Evolutionary conservation across 1,139 yeast species (phyloP), one percentile per base, ranked within the genome.

Genomic region (Chernovozyma aurita): DNA sequence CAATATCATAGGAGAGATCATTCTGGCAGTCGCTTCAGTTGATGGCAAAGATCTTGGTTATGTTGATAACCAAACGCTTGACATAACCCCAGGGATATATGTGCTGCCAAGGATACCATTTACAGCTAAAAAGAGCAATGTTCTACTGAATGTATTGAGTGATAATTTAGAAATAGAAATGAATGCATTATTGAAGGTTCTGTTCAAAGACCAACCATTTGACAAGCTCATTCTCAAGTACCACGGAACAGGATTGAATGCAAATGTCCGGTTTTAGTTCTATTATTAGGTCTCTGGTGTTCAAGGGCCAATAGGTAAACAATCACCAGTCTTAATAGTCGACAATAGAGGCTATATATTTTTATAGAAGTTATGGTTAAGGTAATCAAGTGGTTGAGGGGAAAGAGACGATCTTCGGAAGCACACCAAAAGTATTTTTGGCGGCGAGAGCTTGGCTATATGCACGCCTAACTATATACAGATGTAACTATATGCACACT

Each of bases 31-130:
- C 35, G 83, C 81, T 0, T 55, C 58, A 3, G 63, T 66, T 42
- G 65, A 73, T 25, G 78, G 64, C 2, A 57, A 61, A 3, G 53
- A 62, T 2, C 50, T 78, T 35, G 84, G 80, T 1, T 65, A 64
- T 37, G 50, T 76, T 24, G 55, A 57, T 13, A 55, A 55, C 3
- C 59, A 60, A 15, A 69, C 70, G 41, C 34, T 46, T 13, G 40
- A 76, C 24, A 44, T 54, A 11, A 51, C 74, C 0, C 78, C 81
- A 0, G 84, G 84, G 0, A 39, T 70, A 4, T 67, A 63, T 49
- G 65, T 57, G 11, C 67, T 80, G 4, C 74, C 72, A 2, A 55
- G 69, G 33, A 59, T 76, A 3, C 78, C 82, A 1, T 61, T 78
- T 18, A 61, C 61, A 25, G 61, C 71, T 35, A 61, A 67, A 7